phyloP scores from a whole-genome alignment of 1,139 yeast species.

The Candida sp. region DNA sequence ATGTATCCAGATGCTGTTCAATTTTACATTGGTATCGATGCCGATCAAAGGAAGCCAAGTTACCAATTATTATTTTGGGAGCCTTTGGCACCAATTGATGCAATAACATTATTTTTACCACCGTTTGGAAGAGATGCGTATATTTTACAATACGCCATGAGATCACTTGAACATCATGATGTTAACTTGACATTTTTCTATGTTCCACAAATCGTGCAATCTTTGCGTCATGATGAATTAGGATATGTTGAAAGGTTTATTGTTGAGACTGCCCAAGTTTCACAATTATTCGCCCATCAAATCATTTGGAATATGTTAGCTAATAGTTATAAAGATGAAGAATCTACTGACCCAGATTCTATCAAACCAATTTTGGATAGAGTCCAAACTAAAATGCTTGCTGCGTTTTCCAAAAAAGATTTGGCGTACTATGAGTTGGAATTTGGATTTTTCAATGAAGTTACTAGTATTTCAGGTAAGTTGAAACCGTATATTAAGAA shows the following conservation, averaged over 20 bases:
- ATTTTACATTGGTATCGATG: slow-evolving; percentile 47
- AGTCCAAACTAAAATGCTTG: slow-evolving; percentile 66
- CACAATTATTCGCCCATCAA: slow-evolving; percentile 94
- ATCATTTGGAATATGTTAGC: slow-evolving; percentile 98
- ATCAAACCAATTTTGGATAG: slow-evolving; percentile 81
- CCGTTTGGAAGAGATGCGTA: slow-evolving; percentile 65
- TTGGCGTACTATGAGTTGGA: slow-evolving; percentile 72
- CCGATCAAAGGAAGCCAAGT: slow-evolving; percentile 35
- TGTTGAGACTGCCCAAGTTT: slow-evolving; percentile 86
- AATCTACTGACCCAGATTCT: slow-evolving; percentile 72
- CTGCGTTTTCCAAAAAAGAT: slow-evolving; percentile 59
- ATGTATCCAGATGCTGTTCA: slow-evolving; percentile 64
- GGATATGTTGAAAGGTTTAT: slow-evolving; percentile 91
- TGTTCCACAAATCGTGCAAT: slow-evolving; percentile 97
- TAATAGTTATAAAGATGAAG: slow-evolving; percentile 88
- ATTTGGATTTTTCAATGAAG: slow-evolving; percentile 86
- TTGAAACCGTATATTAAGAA: slow-evolving; percentile 91
- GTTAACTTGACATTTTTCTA: slow-evolving; percentile 90
- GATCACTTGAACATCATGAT: slow-evolving; percentile 86
- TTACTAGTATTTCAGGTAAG: slow-evolving; percentile 91
- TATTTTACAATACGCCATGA: slow-evolving; percentile 82
- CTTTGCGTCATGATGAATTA: slow-evolving; percentile 72
- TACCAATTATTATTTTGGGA: slow-evolving; percentile 63
- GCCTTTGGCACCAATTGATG: slow-evolving; percentile 80
- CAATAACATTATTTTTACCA: slow-evolving; percentile 83